Conservation (phyloP, 2,329 filamentous ascomycete species). For the Xylaria sp. region DNA sequence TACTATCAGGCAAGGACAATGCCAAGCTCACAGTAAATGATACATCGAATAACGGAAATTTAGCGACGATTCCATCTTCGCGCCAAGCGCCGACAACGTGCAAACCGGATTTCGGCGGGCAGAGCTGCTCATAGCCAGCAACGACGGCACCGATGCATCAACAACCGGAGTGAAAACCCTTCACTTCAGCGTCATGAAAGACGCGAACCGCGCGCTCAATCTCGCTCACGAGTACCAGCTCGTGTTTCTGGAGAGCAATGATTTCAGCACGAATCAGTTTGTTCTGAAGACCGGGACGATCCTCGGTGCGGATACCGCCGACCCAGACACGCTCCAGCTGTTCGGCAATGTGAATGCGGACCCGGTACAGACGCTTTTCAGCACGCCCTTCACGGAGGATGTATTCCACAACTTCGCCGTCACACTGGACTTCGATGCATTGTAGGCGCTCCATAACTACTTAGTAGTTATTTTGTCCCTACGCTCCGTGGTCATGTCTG, state of each 20-base stretch:
- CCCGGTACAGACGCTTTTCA: slow-evolving; percentile 24
- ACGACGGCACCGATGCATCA: slow-evolving; percentile 29
- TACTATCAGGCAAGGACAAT: slow-evolving; percentile 25
- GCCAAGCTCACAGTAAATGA: neutral
- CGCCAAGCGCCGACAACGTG: slow-evolving; percentile 31
- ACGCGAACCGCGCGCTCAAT: slow-evolving; percentile 24
- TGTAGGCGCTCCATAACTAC: slow-evolving; percentile 14
- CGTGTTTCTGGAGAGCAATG: slow-evolving; percentile 32
- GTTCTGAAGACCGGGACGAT: slow-evolving; percentile 30
- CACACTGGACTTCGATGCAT: slow-evolving; percentile 28
- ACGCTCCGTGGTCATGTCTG: neutral
- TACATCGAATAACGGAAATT: slow-evolving; percentile 7
- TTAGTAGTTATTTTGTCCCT: too few species aligned
- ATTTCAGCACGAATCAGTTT: slow-evolving; percentile 28
- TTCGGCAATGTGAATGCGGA: slow-evolving; percentile 29
- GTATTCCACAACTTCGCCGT: slow-evolving; percentile 30
- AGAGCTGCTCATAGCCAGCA: slow-evolving; percentile 29
- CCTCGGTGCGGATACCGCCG: slow-evolving; percentile 20
- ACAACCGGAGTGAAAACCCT: slow-evolving; percentile 30
- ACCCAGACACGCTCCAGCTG: slow-evolving; percentile 29
- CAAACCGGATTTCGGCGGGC: slow-evolving; percentile 30
- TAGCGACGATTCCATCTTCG: slow-evolving; percentile 32
- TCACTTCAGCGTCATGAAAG: slow-evolving; percentile 31
- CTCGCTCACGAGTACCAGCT: slow-evolving; percentile 32
- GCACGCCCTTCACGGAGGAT: slow-evolving; percentile 26